Evolutionary conservation across 2,329 filamentous ascomycete species (phyloP).

Genomic region (Penicillium sclerotigenum): DNA sequence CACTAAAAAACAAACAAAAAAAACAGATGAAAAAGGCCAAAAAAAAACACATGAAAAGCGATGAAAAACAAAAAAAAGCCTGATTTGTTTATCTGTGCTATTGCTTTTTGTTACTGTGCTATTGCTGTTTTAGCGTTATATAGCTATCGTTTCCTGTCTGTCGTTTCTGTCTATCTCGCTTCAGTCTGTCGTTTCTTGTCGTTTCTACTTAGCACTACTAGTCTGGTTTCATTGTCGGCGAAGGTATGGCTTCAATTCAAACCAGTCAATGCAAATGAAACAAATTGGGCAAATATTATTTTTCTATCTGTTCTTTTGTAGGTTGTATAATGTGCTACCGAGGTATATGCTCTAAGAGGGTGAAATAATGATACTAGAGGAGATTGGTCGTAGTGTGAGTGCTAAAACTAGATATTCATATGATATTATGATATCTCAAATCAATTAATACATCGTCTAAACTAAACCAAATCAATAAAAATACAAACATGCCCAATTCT

Average conservation of each 20-base stretch:
- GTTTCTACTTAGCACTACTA: neutral
- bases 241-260: constrained; percentile 2
- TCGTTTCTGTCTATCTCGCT: neutral
- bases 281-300: neutral
- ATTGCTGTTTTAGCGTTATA: too few relatives aligned
- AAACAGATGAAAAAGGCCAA: constrained; percentile 4
- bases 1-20: constrained; percentile 1
- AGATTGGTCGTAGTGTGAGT: too few relatives aligned
- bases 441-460: neutral
- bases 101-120: constrained; percentile 3
- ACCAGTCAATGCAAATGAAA: neutral
- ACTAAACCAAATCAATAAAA: neutral
- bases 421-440: too few relatives aligned
- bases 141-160: neutral
- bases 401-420: too few relatives aligned
- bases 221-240: constrained; percentile 1
- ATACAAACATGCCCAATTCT: neutral
- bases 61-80: neutral
- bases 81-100: neutral
- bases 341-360: neutral
- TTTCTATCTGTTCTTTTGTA: neutral
- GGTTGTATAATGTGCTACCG: neutral
- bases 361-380: too few relatives aligned
- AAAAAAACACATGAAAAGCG: constrained; percentile 10
- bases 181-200: neutral